phyloP scores from a whole-genome alignment of 306 rosid genomes.

The Castanea crenata region DNA sequence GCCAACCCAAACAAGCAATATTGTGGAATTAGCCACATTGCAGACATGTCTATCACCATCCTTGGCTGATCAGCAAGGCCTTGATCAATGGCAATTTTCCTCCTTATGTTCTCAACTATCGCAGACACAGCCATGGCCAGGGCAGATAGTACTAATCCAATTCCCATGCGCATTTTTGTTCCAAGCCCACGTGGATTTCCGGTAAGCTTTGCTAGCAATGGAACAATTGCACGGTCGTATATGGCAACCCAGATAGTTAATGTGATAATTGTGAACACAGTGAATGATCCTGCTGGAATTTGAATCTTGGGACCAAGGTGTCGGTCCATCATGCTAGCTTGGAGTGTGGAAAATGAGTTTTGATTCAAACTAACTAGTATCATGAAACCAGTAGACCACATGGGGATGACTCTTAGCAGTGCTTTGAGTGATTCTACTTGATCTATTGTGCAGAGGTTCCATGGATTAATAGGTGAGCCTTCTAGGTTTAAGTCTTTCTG shows the following conservation, averaged over 20 bases:
- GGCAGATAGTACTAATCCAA: not conserved
- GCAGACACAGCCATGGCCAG: not conserved
- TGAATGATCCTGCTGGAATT: conserved; percentile 49
- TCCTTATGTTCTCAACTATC: conserved; percentile 24
- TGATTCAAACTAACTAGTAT: not conserved
- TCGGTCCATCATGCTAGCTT: conserved; percentile 29
- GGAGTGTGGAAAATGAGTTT: conserved; percentile 2
- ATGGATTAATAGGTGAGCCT: conserved; percentile 6
- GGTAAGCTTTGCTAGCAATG: conserved; percentile 28
- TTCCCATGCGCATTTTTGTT: conserved; percentile 6
- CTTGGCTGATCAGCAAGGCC: conserved; percentile 30
- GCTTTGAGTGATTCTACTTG: conserved; percentile 44
- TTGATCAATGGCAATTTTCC: conserved; percentile 22
- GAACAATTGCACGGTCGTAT: conserved; percentile 30
- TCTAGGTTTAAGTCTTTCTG: conserved; percentile 1
- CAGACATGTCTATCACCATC: conserved; percentile 37
- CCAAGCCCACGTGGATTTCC: not conserved
- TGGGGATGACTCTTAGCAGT: conserved; percentile 38
- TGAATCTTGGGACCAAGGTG: conserved; percentile 24
- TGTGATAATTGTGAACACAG: conserved; percentile 25
- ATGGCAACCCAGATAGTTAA: conserved; percentile 22
- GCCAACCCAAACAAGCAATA: conserved; percentile 28
- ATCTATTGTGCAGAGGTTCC: conserved; percentile 8
- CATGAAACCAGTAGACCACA: conserved; percentile 50
- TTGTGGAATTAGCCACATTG: conserved; percentile 39